Evolutionary conservation across 805 yeast genomes (phyloP).

Genomic region (Priceomyces haplophilus): DNA sequence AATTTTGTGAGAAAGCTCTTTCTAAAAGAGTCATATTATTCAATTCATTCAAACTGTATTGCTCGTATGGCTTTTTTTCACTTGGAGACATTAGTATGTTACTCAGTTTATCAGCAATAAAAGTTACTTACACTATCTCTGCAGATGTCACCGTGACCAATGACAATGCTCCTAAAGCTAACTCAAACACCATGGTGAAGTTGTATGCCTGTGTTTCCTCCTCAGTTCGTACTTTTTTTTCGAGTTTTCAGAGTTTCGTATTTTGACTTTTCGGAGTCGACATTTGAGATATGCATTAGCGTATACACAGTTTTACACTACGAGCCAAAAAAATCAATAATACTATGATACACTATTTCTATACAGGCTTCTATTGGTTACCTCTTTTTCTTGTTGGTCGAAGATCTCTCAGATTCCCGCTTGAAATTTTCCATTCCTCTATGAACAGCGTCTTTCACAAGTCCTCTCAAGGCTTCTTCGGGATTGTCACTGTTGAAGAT

Average conservation of each 20-base stretch:
- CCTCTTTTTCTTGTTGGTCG: constrained; percentile 32
- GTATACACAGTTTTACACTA: background rate
- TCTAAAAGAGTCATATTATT: constrained; percentile 53
- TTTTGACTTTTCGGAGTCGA: background rate
- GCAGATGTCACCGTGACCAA: constrained; percentile 4
- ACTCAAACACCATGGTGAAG: background rate
- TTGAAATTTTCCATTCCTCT: constrained; percentile 43
- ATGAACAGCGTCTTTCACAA: constrained; percentile 64
- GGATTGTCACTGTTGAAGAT: constrained; percentile 79
- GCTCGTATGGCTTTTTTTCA: constrained; percentile 14
- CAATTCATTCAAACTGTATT: constrained; percentile 51
- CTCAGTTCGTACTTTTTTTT: background rate
- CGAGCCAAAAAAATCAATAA: background rate
- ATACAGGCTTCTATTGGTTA: no score
- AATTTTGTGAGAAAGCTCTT: constrained; percentile 62
- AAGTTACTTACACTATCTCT: constrained; percentile 8
- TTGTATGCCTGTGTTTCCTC: no score
- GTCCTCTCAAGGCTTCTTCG: constrained; percentile 69
- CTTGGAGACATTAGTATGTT: constrained; percentile 3
- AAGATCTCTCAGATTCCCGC: constrained; percentile 15
- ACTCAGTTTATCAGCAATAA: background rate
- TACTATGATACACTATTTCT: no score
- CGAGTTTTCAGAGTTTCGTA: background rate
- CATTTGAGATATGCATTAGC: background rate
- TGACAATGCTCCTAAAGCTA: background rate